Evolutionary conservation across 2,329 filamentous ascomycete genomes (phyloP), one percentile per base, ranked within the genome.

Genomic region (Hymenotorrendiella dingleyae): DNA sequence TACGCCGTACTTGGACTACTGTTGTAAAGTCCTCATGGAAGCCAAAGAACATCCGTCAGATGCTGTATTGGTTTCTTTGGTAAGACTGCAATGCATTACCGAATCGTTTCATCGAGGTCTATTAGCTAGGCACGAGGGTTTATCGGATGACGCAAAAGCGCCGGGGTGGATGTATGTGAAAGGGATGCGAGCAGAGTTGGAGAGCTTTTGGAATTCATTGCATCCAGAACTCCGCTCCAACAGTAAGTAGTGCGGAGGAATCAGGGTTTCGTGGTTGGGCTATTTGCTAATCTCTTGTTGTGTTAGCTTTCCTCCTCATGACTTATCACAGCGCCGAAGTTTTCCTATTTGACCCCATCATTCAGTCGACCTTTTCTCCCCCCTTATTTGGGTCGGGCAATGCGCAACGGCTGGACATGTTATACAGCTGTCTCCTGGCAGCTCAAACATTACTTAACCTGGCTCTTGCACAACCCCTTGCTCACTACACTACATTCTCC

Each of bases 111-210:
- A 48, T 14, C 40, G 27, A 24, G 40, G 23, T 14, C 26, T 56
- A 3, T 29, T 45, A n/a, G 39, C 37, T n/a, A 49, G 39, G 14
- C 17, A 17, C 6, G 34, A 32, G 21, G 10, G 21, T 14, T 23
- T 34, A n/a, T 33, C 26, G 4, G 43, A 42, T n/a, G 45, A 45
- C 3, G 29, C 37, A 3, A 48, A 42, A 36, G 49, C 45, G 2
- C 53, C 50, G 6, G 24, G 47, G 7, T 49, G 45, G 47, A 53
- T 55, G 50, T 48, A 49, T 24, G 36, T 47, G 4, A 48, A 50
- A 29, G 20, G 40, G 12, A 45, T 47, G 17, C 29, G 36, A 16
- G 30, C 28, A 9, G 48, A 52, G 20, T 35, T 54, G 16, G 29
- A 52, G 16, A 38, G 17, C 4, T 46, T 47, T 17, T 54, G 46